Evolutionary conservation across 1,284 basidiomycete species (phyloP).

Genomic region (Dichomitus squalens): DNA sequence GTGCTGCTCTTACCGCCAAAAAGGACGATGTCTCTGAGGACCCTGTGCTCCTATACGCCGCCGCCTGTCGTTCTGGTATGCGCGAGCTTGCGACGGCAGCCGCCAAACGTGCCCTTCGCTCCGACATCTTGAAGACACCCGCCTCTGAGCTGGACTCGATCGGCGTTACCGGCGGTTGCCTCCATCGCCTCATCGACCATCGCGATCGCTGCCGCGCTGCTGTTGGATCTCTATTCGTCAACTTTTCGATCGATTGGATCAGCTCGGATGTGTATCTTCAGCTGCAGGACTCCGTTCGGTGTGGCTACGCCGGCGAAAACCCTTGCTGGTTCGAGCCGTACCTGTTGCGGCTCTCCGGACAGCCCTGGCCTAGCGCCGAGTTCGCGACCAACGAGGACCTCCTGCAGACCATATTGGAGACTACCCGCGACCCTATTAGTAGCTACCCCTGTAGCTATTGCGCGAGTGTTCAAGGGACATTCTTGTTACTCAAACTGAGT

Average conservation of each 20-base stretch:
- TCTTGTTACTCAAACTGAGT: slow-evolving; percentile 7
- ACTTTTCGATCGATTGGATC: slow-evolving; percentile 2
- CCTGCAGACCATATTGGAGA: neutral
- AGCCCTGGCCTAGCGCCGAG: slow-evolving; percentile 6
- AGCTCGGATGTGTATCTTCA: neutral
- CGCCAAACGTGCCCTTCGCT: slow-evolving; percentile 5
- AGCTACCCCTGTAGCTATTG: slow-evolving; percentile 1
- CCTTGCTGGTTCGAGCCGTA: slow-evolving; percentile 13
- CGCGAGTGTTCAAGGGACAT: neutral
- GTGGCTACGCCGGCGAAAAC: neutral
- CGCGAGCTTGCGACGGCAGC: slow-evolving; percentile 6
- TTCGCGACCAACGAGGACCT: neutral
- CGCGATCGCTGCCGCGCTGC: slow-evolving; percentile 11
- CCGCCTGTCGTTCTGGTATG: slow-evolving; percentile 10
- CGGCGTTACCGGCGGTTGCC: slow-evolving; percentile 12
- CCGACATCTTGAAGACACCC: neutral
- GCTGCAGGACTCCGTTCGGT: neutral
- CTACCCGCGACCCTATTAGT: neutral
- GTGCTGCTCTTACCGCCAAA: neutral
- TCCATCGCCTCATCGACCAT: slow-evolving; percentile 20
- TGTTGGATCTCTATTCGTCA: slow-evolving; percentile 2
- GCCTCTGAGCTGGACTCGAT: slow-evolving; percentile 4
- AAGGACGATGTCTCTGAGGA: neutral
- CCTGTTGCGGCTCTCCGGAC: neutral
- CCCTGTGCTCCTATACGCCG: slow-evolving; percentile 8